Base-by-base conservation (phyloP, 2,329 filamentous ascomycete genomes). In the Pseudomassariella vexata region DNA sequence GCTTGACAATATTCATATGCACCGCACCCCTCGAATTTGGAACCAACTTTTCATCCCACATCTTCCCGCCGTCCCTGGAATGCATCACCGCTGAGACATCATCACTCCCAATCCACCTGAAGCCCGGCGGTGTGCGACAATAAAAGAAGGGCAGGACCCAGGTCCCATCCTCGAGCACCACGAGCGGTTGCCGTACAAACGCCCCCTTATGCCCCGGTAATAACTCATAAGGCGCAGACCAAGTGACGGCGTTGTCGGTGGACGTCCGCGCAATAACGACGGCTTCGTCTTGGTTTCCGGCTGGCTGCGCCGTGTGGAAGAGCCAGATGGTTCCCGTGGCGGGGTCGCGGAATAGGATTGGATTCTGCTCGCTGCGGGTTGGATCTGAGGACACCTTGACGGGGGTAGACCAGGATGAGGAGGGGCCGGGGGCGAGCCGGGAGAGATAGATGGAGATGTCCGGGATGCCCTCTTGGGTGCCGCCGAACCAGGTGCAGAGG, bases 401-500 rank as follows among this genome's bases (percentile, higher is more conserved):
- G 0, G 62, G 55, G 0, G 39, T 22, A 0, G 46, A 42, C 63
- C 63, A 67, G 3, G 39, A 27, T 0, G 30, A 32, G 0, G 52
- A 36, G n/a, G n/a, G n/a, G 0, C 52, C 55, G 1, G 52, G 44
- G 2, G 39, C 42, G 2, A 60, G 43, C 6, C 60, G 57, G 9
- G 63, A 62, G 0, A 63, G 41, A 36, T 63, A 63, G 28, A 66
- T 63, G 33, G 53, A 58, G 24, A 67, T 65, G 29, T 67, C 63
- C 1, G 60, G 55, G 4, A 56, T 53, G 1, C 63, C 63, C 42
- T 67, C 63, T 36, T 66, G 62, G 0, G 58, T 63, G 2, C 63
- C 63, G 5, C 63, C 63, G 19, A 67, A 66, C 61, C 61, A 67
- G 10, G 48, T 55, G 36, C 63, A 66, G 0, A 67, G 44, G 1